Base-by-base conservation (phyloP, 257 asterid genomes). In the Oldenlandia corymbosa region DNA sequence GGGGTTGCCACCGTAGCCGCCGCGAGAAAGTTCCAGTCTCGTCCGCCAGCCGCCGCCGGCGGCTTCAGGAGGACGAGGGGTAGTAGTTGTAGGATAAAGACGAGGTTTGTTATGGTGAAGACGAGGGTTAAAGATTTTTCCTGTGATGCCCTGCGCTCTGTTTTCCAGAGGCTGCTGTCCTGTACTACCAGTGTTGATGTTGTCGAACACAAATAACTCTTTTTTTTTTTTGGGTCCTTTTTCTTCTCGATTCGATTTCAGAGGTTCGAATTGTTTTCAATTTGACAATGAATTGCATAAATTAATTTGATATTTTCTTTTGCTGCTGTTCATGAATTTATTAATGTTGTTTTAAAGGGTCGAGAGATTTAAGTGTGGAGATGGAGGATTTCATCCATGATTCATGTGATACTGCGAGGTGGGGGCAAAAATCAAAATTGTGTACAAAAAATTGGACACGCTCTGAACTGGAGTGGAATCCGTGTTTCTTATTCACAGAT, bases 171-270 rank as follows among this genome's bases (percentile, higher is more conserved):
- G 78, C 54, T 88, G 74, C 73, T 82, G 46, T 78, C 80, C 13
- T 85, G 94, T 45, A 39, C 86, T 10, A 75, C 85, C 21, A 60
- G 76, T 16, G 76, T 82, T 0, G 94, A 81, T 71, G 86, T 83
- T 43, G 79, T 71, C 50, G 82, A 86, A 27, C 66, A 47, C 36
- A 34, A 36, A 58, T 27, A 7, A 30, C 26, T 16, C 10, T 17
- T n/a, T 1, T 17, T 62, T n/a, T 0, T 6, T 24, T 18, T n/a
- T n/a, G n/a, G n/a, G n/a, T n/a, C n/a, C 9, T 4, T 9, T 5
- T 24, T 36, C 5, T 8, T 26, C 20, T 45, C 7, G 14, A 36
- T 21, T 34, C 11, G 13, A 7, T 6, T 16, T 20, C 2, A 21
- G 12, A n/a, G n/a, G 8, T 41, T 20, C 42, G 18, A 20, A 10